phyloP scores from a whole-genome alignment of 2,329 filamentous ascomycete genomes.

The Alternaria ventricosa region DNA sequence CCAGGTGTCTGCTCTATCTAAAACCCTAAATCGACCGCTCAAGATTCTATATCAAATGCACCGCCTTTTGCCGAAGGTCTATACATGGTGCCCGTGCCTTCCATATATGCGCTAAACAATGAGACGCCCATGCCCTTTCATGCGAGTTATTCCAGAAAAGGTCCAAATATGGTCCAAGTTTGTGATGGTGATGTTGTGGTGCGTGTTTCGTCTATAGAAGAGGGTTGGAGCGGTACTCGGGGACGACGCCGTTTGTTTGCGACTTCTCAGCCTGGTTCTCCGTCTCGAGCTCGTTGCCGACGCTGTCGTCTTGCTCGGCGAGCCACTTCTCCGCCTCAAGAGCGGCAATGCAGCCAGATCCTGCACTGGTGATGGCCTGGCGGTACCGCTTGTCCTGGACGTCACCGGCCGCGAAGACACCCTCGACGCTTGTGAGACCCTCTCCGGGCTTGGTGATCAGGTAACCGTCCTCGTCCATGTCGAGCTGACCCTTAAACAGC shows the following conservation, averaged over 20 bases:
- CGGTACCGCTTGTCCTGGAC: slow-evolving; percentile 99
- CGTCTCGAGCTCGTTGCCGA: slow-evolving; percentile 55
- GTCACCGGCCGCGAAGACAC: slow-evolving; percentile 95
- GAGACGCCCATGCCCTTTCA: slow-evolving; percentile 17
- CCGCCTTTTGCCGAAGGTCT: slow-evolving; percentile 15
- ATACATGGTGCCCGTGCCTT: slow-evolving; percentile 12
- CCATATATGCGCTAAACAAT: slow-evolving; percentile 13
- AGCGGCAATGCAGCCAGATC: slow-evolving; percentile 92
- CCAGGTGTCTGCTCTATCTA: slow-evolving; percentile 15
- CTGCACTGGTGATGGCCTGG: slow-evolving; percentile 96
- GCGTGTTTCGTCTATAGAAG: slow-evolving; percentile 55
- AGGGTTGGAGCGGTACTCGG: slow-evolving; percentile 70
- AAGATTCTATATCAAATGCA: slow-evolving; percentile 31
- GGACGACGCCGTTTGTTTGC: slow-evolving; percentile 61
- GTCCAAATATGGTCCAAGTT: slow-evolving; percentile 3
- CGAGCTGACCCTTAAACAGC: slow-evolving; percentile 89
- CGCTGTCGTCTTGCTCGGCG: slow-evolving; percentile 71
- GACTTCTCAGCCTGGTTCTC: slow-evolving; percentile 59
- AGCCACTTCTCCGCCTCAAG: slow-evolving; percentile 96
- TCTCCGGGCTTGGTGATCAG: slow-evolving; percentile 88
- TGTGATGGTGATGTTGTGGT: not conserved
- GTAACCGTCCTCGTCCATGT: slow-evolving; percentile 90
- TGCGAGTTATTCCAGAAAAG: slow-evolving; percentile 14
- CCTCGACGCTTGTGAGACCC: slow-evolving; percentile 83
- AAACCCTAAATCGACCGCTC: slow-evolving; percentile 9